A percentile compares a stretch with the other conserved stretches of the same genome.
These are phyloP conservation scores for Xerocomellus intermedius DNA, from an alignment of 768 basidiomycete species.

Conservation along the genomic window DNA sequence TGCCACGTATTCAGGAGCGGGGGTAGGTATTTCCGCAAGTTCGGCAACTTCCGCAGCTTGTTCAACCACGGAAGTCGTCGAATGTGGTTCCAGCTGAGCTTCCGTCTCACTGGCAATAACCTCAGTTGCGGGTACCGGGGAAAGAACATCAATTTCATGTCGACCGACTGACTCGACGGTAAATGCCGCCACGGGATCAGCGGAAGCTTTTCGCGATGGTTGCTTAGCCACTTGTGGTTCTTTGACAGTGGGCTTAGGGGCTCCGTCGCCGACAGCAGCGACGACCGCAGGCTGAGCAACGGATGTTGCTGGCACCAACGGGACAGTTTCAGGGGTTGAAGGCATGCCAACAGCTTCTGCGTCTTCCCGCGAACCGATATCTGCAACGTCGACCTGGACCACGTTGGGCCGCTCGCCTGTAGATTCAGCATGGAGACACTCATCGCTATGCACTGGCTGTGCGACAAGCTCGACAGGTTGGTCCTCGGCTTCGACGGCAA, in stretches of 20 bases:
- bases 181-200: conserved; percentile 5
- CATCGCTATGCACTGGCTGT: neutral
- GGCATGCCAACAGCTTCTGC: conserved; percentile 1
- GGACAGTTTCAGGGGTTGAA: neutral
- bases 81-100: conserved; percentile 10
- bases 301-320: neutral
- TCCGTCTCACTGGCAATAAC: conserved; percentile 10
- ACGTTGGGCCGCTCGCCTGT: neutral
- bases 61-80: neutral
- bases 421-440: neutral
- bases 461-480: neutral
- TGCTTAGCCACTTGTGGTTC: conserved; percentile 3
- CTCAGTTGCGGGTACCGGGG: neutral
- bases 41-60: conserved; percentile 11
- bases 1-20: conserved; percentile 8
- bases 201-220: conserved; percentile 4
- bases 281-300: neutral
- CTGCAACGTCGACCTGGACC: conserved; percentile 3
- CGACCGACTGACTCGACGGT: conserved; percentile 3
- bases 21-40: conserved; percentile 11
- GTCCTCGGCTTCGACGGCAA: neutral
- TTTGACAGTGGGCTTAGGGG: neutral
- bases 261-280: neutral
- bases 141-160: conserved; percentile 4
- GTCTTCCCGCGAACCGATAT: conserved; percentile 1